Base-by-base conservation (phyloP, 306 rosid genomes). In the Carpinus fangiana region DNA sequence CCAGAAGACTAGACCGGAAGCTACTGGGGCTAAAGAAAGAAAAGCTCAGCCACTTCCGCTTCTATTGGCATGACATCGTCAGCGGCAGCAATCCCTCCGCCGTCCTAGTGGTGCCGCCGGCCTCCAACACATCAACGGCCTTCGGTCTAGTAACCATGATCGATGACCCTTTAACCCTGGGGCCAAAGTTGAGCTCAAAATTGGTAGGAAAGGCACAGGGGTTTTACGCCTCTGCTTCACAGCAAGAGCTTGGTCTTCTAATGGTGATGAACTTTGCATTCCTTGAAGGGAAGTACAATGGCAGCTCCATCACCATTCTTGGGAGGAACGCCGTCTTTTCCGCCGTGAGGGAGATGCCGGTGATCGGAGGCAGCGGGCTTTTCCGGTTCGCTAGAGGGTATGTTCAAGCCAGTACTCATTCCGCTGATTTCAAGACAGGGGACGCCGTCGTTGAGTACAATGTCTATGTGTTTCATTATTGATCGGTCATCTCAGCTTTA, bases 61-160 rank as follows among this genome's bases (percentile, higher is more conserved):
- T 93, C 16, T 93, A 87, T 34, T 91, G 92, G 92, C 94, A 91
- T 59, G 97, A 93, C 72, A 71, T 88, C 38, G 51, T 82, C 4
- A 78, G 82, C 0, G 75, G 75, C 18, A 13, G 5, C 4, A 72
- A 72, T 46, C 61, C 75, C 47, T 20, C 45, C 0, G 17, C 61
- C 0, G 41, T 88, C 4, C 7, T 0, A 11, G 78, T 88, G 16
- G 62, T 85, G 14, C 21, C 7, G 2, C 52, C 87, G 2, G 73
- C 84, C 5, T 7, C 12, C 17, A 85, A 87, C 80, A 9, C 84
- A 20, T 3, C 86, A 5, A 71, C 72, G 0, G 62, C 23, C 2
- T 86, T 85, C 76, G 91, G 89, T 0, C 9, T 20, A 9, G 34
- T 57, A 8, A 20, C 6, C n/a, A 57, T 57, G 34, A 57, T 57